Conservation (phyloP, 2,329 filamentous ascomycete genomes). For the Microdochium trichocladiopsis region DNA sequence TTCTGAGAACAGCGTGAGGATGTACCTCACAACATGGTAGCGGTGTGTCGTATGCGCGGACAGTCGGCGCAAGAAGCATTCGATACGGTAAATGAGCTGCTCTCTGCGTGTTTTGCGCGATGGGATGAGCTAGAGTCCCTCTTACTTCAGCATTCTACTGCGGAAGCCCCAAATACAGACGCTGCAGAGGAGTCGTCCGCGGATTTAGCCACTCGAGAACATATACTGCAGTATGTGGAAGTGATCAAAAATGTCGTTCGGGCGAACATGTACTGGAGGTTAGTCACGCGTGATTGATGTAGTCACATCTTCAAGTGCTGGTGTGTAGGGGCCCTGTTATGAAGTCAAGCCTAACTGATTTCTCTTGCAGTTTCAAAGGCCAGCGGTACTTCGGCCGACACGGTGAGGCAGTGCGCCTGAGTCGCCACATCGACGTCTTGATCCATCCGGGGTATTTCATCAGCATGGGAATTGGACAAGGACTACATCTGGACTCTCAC, state of each 20-base stretch:
- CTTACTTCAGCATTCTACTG: background rate
- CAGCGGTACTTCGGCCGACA: background rate
- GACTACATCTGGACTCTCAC: too few relatives aligned
- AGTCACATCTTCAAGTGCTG: too few relatives aligned
- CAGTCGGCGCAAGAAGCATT: conserved; percentile 12
- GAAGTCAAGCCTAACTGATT: too few relatives aligned
- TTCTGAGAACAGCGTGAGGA: conserved; percentile 8
- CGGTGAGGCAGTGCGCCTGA: background rate
- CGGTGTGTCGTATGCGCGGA: conserved; percentile 8
- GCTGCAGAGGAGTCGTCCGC: too few relatives aligned
- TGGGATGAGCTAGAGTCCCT: background rate
- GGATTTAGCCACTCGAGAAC: conserved; percentile 8
- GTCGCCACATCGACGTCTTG: background rate
- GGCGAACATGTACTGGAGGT: conserved; percentile 10
- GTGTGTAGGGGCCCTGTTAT: too few relatives aligned
- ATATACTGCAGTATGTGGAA: conserved; percentile 10
- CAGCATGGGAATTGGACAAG: too few relatives aligned
- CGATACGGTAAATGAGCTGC: conserved; percentile 8
- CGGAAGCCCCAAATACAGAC: too few relatives aligned
- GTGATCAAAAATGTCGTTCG: conserved; percentile 14
- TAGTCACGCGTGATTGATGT: background rate
- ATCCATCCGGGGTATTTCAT: background rate
- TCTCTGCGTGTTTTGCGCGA: conserved; percentile 7
- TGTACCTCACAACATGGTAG: conserved; percentile 12
- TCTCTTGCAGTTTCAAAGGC: background rate